Evolutionary conservation across 1,284 basidiomycete genomes (phyloP).

Genomic region (Puccinia horiana): DNA sequence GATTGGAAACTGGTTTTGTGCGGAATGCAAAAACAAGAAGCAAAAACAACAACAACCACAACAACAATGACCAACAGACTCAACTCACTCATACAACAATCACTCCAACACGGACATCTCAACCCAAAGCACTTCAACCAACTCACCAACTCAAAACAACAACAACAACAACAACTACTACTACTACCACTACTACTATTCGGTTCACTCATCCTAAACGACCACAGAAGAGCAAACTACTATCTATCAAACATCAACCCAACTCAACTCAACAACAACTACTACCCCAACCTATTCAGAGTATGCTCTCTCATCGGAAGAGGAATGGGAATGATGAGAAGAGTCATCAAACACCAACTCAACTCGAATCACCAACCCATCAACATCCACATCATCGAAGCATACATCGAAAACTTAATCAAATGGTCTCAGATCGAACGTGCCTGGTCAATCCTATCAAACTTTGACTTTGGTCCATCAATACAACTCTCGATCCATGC

Average conservation of each 20-base stretch:
- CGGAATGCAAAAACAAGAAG: conserved; percentile 7
- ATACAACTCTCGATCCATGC: background rate
- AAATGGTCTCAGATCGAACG: conserved; percentile 17
- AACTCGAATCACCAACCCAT: background rate
- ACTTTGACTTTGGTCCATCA: conserved; percentile 7
- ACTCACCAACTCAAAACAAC: background rate
- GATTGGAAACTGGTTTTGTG: conserved; percentile 32
- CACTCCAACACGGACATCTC: conserved; percentile 13
- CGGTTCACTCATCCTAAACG: conserved; percentile 13
- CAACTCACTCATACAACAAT: background rate
- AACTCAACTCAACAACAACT: background rate
- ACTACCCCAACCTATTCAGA: background rate
- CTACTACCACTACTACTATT: background rate
- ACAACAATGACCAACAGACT: background rate
- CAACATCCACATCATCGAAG: conserved; percentile 16
- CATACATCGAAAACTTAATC: conserved; percentile 21
- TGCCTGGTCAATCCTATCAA: background rate
- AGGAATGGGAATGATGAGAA: conserved; percentile 27
- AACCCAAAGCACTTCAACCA: background rate
- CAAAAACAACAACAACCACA: background rate
- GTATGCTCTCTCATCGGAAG: conserved; percentile 15
- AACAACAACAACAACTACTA: background rate
- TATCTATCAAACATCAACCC: background rate
- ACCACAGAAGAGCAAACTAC: background rate
- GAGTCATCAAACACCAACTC: background rate